Conservation (phyloP, 2,329 filamentous ascomycete genomes). For the Cytospora paraplurivora region DNA sequence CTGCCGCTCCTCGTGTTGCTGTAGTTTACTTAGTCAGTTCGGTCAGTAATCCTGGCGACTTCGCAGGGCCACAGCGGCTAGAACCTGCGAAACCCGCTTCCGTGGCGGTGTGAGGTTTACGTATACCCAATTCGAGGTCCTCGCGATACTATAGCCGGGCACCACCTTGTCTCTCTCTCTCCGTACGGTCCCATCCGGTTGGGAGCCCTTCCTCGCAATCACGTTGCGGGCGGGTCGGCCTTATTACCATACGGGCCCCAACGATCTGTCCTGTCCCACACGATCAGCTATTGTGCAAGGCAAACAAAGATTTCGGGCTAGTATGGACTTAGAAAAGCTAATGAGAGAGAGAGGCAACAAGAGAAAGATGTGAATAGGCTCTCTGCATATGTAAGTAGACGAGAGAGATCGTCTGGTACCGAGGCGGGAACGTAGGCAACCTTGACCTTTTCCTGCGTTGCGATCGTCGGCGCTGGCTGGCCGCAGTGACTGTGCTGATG, state of each 20-base stretch:
- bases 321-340: neutral
- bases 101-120: no score
- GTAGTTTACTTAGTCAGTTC: no score
- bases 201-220: neutral
- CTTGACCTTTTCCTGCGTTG: no score
- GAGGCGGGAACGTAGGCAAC: neutral
- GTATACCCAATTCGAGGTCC: no score
- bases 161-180: neutral
- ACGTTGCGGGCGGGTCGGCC: conserved; percentile 2
- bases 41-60: neutral
- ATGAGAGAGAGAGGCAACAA: neutral
- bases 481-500: neutral
- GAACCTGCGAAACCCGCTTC: neutral
- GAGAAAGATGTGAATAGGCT: conserved; percentile 10
- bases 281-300: conserved; percentile 15
- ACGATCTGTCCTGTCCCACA: conserved; percentile 11
- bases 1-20: no score
- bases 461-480: no score
- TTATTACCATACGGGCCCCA: conserved; percentile 14
- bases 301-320: neutral
- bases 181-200: neutral
- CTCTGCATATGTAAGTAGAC: conserved; percentile 11
- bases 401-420: conserved; percentile 17
- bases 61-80: neutral
- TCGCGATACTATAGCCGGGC: no score